Conservation (phyloP, 139 green algal species). For the Chlamydomonas eustigma region DNA sequence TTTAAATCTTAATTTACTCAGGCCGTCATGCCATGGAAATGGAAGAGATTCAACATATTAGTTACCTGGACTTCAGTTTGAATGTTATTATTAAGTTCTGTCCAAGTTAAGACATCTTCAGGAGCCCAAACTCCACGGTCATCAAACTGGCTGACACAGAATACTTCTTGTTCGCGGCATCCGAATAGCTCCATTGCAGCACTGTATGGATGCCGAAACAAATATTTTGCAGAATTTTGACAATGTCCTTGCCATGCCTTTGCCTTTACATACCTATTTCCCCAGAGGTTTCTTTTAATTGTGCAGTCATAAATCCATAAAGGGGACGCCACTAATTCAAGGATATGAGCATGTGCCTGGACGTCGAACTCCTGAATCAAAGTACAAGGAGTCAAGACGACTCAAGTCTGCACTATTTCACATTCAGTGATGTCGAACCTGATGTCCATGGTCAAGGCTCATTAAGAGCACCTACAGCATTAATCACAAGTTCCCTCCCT, state of each 20-base stretch:
- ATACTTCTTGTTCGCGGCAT: neutral
- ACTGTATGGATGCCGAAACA: neutral
- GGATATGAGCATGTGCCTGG: too few relatives aligned
- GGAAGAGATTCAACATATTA: neutral
- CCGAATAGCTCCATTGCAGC: neutral
- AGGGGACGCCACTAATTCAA: slow-evolving; percentile 26
- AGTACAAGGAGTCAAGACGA: too few relatives aligned
- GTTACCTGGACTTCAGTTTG: neutral
- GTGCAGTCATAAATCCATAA: slow-evolving; percentile 42
- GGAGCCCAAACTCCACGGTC: too few relatives aligned
- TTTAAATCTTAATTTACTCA: neutral
- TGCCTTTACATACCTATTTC: slow-evolving; percentile 37
- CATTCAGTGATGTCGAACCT: too few relatives aligned
- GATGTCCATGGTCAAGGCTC: too few relatives aligned
- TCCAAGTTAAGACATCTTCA: neutral
- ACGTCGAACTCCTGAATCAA: too few relatives aligned
- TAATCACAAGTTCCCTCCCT: too few relatives aligned
- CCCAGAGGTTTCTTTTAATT: slow-evolving; percentile 40
- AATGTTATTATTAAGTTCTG: neutral
- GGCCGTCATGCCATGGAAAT: neutral
- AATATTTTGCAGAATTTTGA: neutral
- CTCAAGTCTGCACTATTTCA: too few relatives aligned
- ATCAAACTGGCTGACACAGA: neutral
- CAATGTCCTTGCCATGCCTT: too few relatives aligned
- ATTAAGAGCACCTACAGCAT: too few relatives aligned